Evolutionary conservation across 306 rosid genomes (phyloP).

Genomic region (Lablab purpureus): DNA sequence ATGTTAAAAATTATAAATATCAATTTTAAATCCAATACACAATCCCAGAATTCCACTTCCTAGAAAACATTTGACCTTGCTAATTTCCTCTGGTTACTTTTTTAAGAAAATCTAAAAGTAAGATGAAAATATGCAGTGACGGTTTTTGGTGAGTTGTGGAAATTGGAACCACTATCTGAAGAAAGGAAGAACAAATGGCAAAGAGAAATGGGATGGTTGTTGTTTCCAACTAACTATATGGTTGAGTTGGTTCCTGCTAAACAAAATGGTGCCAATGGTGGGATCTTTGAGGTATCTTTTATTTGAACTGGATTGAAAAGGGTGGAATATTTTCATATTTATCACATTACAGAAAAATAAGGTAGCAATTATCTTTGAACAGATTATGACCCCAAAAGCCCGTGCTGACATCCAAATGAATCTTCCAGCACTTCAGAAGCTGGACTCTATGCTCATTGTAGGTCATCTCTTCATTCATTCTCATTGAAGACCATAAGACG

Average conservation of each 20-base stretch:
- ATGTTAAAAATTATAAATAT: neutral
- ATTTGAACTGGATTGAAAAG: conserved; percentile 32
- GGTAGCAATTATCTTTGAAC: conserved; percentile 37
- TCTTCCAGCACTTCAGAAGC: conserved; percentile 91
- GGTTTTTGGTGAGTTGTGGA: conserved; percentile 92
- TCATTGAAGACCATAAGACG: conserved; percentile 8
- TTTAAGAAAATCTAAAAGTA: conserved; percentile 5
- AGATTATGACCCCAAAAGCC: conserved; percentile 95
- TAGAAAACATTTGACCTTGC: neutral
- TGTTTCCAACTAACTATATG: conserved; percentile 91
- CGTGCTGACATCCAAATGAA: conserved; percentile 82
- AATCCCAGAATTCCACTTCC: conserved; percentile 27
- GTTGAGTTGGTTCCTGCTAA: conserved; percentile 93
- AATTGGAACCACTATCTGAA: conserved; percentile 84
- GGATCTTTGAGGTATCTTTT: conserved; percentile 73
- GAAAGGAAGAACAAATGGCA: conserved; percentile 82
- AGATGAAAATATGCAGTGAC: conserved; percentile 62
- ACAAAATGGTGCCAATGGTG: conserved; percentile 79
- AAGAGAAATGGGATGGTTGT: conserved; percentile 88
- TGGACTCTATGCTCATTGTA: conserved; percentile 93
- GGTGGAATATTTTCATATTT: neutral
- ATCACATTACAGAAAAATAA: conserved; percentile 28
- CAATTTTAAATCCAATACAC: neutral
- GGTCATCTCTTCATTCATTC: conserved; percentile 57
- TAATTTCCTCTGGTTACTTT: conserved; percentile 16